Conservation (phyloP, 2,329 filamentous ascomycete genomes). For the Colletotrichum lindemuthianum region DNA sequence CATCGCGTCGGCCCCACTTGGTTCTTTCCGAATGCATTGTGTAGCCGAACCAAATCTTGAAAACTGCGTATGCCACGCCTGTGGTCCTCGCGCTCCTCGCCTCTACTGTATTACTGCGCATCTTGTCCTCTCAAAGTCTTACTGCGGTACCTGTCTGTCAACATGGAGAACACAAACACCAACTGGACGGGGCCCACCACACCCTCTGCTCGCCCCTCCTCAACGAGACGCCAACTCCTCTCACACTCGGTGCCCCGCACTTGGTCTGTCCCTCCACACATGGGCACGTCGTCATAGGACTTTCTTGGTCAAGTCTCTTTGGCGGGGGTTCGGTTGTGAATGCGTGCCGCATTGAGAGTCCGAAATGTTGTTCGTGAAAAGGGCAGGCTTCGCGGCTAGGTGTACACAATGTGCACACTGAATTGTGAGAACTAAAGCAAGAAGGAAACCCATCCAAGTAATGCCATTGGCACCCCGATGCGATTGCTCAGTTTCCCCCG, state of each 20-base stretch:
- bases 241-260: constrained; percentile 27
- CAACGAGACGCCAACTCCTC: constrained; percentile 25
- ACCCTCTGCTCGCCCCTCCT: constrained; percentile 19
- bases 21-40: not conserved
- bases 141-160: constrained; percentile 24
- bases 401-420: not conserved
- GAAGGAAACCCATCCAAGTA: no score
- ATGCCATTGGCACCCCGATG: not conserved
- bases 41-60: not conserved
- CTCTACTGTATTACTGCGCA: not conserved
- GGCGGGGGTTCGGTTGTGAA: constrained; percentile 25
- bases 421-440: not conserved
- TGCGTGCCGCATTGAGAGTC: constrained; percentile 10
- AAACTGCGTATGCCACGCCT: no score
- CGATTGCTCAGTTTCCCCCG: constrained; percentile 14
- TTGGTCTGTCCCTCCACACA: constrained; percentile 33
- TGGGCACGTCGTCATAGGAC: constrained; percentile 34
- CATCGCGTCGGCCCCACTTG: constrained; percentile 7
- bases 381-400: not conserved
- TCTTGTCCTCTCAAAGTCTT: not conserved
- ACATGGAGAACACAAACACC: constrained; percentile 23
- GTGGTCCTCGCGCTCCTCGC: no score
- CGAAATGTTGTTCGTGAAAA: not conserved
- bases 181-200: constrained; percentile 22
- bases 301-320: constrained; percentile 28